Conservation (phyloP, 345 rosid genomes). For the Camelina laxa region DNA sequence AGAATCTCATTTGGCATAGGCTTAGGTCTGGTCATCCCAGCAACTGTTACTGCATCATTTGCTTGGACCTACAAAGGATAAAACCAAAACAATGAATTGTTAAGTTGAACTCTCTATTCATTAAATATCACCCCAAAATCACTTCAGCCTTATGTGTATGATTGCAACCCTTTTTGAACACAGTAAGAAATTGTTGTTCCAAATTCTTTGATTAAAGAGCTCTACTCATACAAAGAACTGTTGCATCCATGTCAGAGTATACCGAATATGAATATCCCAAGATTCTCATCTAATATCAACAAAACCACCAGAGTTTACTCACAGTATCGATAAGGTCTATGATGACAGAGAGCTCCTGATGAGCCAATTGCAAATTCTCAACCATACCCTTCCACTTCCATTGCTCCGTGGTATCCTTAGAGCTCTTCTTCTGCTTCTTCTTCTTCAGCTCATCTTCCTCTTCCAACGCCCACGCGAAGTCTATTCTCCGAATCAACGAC, state of each 20-base stretch:
- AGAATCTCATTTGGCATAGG: slow-evolving; percentile 67
- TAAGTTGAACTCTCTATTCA: neutral
- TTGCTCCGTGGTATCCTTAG: slow-evolving; percentile 61
- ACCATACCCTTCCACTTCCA: slow-evolving; percentile 91
- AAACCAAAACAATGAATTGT: neutral
- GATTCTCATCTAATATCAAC: neutral
- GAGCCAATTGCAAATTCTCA: slow-evolving; percentile 89
- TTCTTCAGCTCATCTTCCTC: slow-evolving; percentile 63
- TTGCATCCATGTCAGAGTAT: neutral
- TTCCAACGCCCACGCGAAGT: slow-evolving; percentile 94
- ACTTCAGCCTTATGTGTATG: neutral
- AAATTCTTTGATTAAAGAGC: no score
- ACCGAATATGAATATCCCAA: neutral
- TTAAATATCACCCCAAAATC: neutral
- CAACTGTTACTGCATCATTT: slow-evolving; percentile 83
- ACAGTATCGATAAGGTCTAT: slow-evolving; percentile 90
- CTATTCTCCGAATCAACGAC: slow-evolving; percentile 73
- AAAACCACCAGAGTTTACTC: slow-evolving; percentile 42
- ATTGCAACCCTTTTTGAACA: neutral
- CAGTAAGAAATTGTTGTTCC: neutral
- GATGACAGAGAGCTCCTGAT: slow-evolving; percentile 88
- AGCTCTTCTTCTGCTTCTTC: slow-evolving; percentile 67
- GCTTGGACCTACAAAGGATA: slow-evolving; percentile 68
- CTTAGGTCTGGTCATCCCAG: slow-evolving; percentile 87
- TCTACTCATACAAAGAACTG: neutral